Conservation (phyloP, 805 yeast genomes). For the Saturnispora hagleri region DNA sequence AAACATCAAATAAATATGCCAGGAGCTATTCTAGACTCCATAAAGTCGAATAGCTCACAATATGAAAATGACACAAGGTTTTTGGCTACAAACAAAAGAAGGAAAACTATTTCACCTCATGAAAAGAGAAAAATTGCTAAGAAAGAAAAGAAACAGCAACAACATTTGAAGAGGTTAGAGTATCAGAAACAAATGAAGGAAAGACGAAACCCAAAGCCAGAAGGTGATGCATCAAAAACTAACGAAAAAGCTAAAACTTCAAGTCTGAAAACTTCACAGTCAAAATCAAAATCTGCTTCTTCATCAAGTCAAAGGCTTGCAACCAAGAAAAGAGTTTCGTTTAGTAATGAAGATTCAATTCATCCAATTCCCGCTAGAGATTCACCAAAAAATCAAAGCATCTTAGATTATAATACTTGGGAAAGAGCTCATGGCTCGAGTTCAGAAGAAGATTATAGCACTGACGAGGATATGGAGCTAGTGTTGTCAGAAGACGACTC, state of each 20-base stretch:
- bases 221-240: not conserved
- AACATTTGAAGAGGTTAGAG: slow-evolving; percentile 2
- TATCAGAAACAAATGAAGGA: slow-evolving; percentile 1
- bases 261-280: slow-evolving; percentile 1
- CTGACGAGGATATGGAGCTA: slow-evolving; percentile 7
- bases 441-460: slow-evolving; percentile 8
- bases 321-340: slow-evolving; percentile 14
- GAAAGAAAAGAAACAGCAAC: slow-evolving; percentile 26
- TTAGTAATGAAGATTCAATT: slow-evolving; percentile 14
- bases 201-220: not conserved
- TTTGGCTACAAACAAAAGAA: slow-evolving; percentile 18
- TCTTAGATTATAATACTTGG: slow-evolving; percentile 10
- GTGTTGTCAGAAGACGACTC: slow-evolving; percentile 9
- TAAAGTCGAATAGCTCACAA: slow-evolving; percentile 25
- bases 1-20: slow-evolving; percentile 34
- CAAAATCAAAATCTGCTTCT: not conserved
- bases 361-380: slow-evolving; percentile 12
- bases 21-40: slow-evolving; percentile 34
- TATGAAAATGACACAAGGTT: slow-evolving; percentile 29
- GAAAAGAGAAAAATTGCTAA: slow-evolving; percentile 33
- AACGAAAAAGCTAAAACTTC: not conserved
- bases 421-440: slow-evolving; percentile 8
- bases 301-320: slow-evolving; percentile 2
- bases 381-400: slow-evolving; percentile 1
- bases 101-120: slow-evolving; percentile 24